Evolutionary conservation across 495 filamentous ascomycete genomes (phyloP).

Genomic region (Pyronema domesticum): DNA sequence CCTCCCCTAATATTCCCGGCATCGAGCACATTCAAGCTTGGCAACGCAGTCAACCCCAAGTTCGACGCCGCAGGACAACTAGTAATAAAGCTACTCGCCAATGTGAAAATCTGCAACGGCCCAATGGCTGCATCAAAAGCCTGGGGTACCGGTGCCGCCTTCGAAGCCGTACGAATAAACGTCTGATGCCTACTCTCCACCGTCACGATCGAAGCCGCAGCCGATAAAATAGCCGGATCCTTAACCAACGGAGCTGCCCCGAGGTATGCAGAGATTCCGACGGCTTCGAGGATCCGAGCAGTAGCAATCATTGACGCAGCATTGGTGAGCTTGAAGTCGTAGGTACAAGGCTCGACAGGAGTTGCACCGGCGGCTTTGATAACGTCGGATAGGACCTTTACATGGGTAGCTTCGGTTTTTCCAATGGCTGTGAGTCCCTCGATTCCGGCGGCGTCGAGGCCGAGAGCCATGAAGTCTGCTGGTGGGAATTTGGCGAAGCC

Average conservation of each 20-base stretch:
- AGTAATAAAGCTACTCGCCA: slow-evolving; percentile 45
- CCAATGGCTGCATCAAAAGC: slow-evolving; percentile 43
- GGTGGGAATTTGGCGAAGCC: slow-evolving; percentile 43
- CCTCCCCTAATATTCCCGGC: slow-evolving; percentile 30
- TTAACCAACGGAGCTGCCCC: slow-evolving; percentile 42
- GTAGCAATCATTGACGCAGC: slow-evolving; percentile 42
- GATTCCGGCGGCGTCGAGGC: slow-evolving; percentile 32
- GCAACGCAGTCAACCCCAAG: slow-evolving; percentile 40
- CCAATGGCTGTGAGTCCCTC: slow-evolving; percentile 35
- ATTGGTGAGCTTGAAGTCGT: slow-evolving; percentile 45
- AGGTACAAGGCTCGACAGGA: slow-evolving; percentile 41
- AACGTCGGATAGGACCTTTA: no score
- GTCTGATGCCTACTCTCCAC: slow-evolving; percentile 45
- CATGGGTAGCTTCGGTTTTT: slow-evolving; percentile 38
- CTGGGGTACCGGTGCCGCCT: slow-evolving; percentile 34
- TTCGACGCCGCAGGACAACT: slow-evolving; percentile 40
- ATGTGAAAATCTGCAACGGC: slow-evolving; percentile 41
- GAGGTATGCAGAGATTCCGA: slow-evolving; percentile 43
- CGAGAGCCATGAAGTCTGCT: slow-evolving; percentile 39
- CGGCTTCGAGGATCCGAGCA: slow-evolving; percentile 42
- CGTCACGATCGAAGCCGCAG: slow-evolving; percentile 41
- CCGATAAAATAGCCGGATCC: slow-evolving; percentile 34
- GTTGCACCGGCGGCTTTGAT: no score
- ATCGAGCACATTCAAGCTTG: slow-evolving; percentile 34
- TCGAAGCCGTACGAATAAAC: slow-evolving; percentile 35